Base-by-base conservation (phyloP, 352 stramenopile genomes). In the Globisporangium alternatum region DNA sequence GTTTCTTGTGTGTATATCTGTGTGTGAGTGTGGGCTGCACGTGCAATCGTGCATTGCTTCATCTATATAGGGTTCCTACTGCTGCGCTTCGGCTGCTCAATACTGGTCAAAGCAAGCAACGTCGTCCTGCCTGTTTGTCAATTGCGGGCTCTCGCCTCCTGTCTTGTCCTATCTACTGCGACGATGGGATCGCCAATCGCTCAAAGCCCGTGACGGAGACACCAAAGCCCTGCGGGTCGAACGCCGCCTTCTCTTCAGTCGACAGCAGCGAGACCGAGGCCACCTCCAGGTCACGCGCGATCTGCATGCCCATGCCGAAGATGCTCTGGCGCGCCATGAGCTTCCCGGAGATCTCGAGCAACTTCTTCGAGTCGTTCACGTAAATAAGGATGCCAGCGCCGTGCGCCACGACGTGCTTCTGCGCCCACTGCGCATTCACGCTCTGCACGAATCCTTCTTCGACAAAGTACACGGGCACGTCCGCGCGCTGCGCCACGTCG, bases 311-410 rank as follows among this genome's bases (percentile, higher is more conserved):
- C 72, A 94, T 86, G 52, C 81, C 87, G 62, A 95, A 93, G 59
- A 93, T 88, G 63, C 84, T 92, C 67, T 94, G 84, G 56, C 77
- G 74, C 39, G 83, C 85, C 87, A 95, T 95, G 39, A 93, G 69
- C 57, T 93, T 82, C 15, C 85, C 87, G 51, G 84, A 93, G 55
- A 93, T 81, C 62, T 90, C 80, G 35, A 91, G 65, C 47, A 95
- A 59, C 49, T 82, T 75, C 28, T 75, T 70, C 33, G 76, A 82
- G 54, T 78, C 77, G 57, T 87, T 75, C 19, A 88, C 68, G 67
- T 88, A 90, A 39, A 92, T 80, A 30, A 93, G 43, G 5, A 91
- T 55, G 17, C 85, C 85, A 9, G 61, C 52, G 19, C 70, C 77
- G 51, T 74, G 64, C 39, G 68, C 59, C 5, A 62, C 70, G 28